Percentiles rank a stretch among this genome's conserved stretches.
phyloP scores from a whole-genome alignment of 2,329 filamentous ascomycete species.

The Aspergillus fumigatus region DNA sequence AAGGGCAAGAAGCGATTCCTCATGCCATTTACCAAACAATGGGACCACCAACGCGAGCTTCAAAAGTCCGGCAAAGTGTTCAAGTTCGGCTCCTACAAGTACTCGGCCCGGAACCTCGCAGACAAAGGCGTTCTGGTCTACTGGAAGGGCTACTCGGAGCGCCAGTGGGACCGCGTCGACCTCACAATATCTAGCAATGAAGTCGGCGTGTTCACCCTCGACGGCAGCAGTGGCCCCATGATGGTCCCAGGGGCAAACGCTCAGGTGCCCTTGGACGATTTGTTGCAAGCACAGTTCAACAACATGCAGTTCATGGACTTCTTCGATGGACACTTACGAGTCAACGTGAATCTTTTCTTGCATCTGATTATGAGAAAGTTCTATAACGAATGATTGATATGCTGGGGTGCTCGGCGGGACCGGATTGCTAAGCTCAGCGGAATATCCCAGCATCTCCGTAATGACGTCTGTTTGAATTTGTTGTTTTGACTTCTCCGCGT shows the following conservation, averaged over 20 bases:
- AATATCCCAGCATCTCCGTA: background rate
- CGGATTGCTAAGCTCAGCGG: background rate
- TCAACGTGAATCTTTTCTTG: constrained; percentile 95
- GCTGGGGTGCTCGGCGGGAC: background rate
- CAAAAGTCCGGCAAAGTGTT: constrained; percentile 88
- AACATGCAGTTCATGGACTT: constrained; percentile 93
- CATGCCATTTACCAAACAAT: constrained; percentile 95
- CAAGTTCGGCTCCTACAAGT: constrained; percentile 97
- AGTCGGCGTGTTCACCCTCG: constrained; percentile 88
- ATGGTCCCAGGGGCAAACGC: constrained; percentile 93
- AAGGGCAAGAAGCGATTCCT: constrained; percentile 94
- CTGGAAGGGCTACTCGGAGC: constrained; percentile 79
- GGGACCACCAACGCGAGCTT: constrained; percentile 95
- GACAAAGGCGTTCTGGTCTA: constrained; percentile 92
- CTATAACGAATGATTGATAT: constrained; percentile 54
- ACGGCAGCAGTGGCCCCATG: constrained; percentile 85
- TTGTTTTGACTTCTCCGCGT: constrained; percentile 4
- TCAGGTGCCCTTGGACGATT: constrained; percentile 82
- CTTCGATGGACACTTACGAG: constrained; percentile 78
- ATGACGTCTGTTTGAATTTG: background rate
- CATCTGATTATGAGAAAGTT: constrained; percentile 99
- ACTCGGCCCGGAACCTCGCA: constrained; percentile 79
- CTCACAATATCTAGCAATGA: constrained; percentile 91
- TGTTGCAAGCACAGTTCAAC: constrained; percentile 95
- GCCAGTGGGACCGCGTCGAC: constrained; percentile 88